Percentiles rank a stretch among this genome's conserved stretches.
These are phyloP conservation scores for Talaromyces sp. DNA, from an alignment of 2,329 filamentous ascomycete species.

Conservation along the genomic window DNA sequence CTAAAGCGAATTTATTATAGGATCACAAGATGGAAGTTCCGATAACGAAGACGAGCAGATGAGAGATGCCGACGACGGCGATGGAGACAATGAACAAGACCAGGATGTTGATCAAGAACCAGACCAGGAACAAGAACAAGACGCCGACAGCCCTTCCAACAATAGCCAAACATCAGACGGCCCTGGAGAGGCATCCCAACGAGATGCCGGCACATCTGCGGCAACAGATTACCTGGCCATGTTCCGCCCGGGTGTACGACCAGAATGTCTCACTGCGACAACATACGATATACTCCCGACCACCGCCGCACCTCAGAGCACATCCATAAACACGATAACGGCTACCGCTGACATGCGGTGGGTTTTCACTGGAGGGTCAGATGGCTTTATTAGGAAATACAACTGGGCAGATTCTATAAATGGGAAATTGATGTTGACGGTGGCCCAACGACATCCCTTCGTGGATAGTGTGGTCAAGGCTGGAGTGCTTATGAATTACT, in stretches of 20 bases:
- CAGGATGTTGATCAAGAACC: slow-evolving; percentile 33
- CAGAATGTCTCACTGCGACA: slow-evolving; percentile 72
- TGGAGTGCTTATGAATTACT: slow-evolving; percentile 90
- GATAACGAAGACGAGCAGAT: slow-evolving; percentile 47
- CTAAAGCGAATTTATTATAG: slow-evolving; percentile 17
- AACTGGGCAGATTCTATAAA: slow-evolving; percentile 95
- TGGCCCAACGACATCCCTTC: slow-evolving; percentile 93
- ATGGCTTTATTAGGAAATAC: slow-evolving; percentile 95
- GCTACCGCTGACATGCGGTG: slow-evolving; percentile 92
- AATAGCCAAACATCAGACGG: slow-evolving; percentile 37
- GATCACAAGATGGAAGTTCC: slow-evolving; percentile 46
- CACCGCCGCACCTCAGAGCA: slow-evolving; percentile 92
- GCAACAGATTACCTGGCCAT: slow-evolving; percentile 33
- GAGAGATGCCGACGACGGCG: slow-evolving; percentile 30
- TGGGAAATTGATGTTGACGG: slow-evolving; percentile 85
- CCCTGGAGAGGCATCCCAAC: slow-evolving; percentile 30
- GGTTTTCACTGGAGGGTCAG: slow-evolving; percentile 89
- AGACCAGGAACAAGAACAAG: slow-evolving; percentile 29
- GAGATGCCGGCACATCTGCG: slow-evolving; percentile 42
- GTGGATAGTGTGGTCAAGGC: slow-evolving; percentile 97
- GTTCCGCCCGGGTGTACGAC: slow-evolving; percentile 61
- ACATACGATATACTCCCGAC: slow-evolving; percentile 95
- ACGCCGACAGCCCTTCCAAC: slow-evolving; percentile 36
- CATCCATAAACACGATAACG: slow-evolving; percentile 87
- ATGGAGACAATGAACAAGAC: slow-evolving; percentile 35